These are phyloP conservation scores for Diaporthe australafricana DNA, from an alignment of 2,329 filamentous ascomycete genomes.

Conservation along the genomic window DNA sequence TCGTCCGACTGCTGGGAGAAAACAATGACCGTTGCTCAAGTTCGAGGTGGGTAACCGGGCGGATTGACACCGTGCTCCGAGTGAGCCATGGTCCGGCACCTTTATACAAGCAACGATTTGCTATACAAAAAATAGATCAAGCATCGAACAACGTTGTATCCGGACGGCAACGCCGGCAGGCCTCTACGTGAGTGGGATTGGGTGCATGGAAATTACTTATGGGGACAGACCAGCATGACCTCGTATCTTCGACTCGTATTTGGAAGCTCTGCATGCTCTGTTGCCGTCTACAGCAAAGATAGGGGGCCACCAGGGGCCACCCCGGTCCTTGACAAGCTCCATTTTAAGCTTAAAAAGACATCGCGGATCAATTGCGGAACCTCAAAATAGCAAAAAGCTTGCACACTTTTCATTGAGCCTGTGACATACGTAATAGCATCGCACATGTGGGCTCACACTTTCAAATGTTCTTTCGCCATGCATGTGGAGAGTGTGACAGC, in stretches of 20 bases:
- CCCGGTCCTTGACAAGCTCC: constrained; percentile 11
- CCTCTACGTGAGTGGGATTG: not conserved
- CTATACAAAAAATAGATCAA: not conserved
- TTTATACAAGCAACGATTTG: constrained; percentile 9
- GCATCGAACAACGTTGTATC: constrained; percentile 12
- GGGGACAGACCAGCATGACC: constrained; percentile 1
- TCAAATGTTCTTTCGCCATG: constrained; percentile 38
- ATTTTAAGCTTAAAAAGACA: constrained; percentile 24
- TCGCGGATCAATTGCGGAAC: constrained; percentile 23
- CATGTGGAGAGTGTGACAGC: too few relatives aligned
- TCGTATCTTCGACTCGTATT: constrained; percentile 14
- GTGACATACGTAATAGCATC: not conserved
- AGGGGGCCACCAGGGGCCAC: not conserved
- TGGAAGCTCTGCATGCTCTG: not conserved
- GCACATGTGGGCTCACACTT: not conserved
- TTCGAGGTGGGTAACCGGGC: not conserved
- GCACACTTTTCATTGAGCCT: not conserved
- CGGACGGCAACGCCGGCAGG: not conserved
- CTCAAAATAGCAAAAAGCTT: constrained; percentile 14
- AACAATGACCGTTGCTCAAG: not conserved
- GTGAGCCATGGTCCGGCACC: not conserved
- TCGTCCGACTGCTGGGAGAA: not conserved
- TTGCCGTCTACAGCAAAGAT: not conserved
- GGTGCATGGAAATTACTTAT: constrained; percentile 11
- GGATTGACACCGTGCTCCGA: too few relatives aligned